Percentiles rank a stretch among this genome's conserved stretches.
Conservation (phyloP, 2,329 filamentous ascomycete species). For the Talaromyces sp. region DNA sequence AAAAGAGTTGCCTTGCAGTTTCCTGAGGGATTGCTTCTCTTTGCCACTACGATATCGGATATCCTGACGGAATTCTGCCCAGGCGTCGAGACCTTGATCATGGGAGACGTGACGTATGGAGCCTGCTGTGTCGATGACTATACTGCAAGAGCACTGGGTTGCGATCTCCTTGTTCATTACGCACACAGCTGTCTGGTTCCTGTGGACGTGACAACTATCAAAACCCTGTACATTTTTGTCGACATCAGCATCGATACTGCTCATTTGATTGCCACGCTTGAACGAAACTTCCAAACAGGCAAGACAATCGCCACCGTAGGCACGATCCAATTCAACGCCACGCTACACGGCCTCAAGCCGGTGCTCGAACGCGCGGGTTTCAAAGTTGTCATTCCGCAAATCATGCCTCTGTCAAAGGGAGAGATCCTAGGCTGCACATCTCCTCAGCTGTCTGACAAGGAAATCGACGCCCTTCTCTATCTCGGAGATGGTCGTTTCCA, state of each 20-base stretch:
- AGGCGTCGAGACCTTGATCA: constrained; percentile 87
- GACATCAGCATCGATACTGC: constrained; percentile 92
- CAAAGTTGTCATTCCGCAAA: constrained; percentile 81
- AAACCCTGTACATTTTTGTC: constrained; percentile 96
- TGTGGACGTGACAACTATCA: constrained; percentile 93
- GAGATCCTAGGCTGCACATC: constrained; percentile 98
- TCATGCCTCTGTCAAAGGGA: constrained; percentile 84
- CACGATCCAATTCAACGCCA: constrained; percentile 98
- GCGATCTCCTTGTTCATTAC: constrained; percentile 92
- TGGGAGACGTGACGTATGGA: constrained; percentile 98
- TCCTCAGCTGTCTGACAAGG: constrained; percentile 58
- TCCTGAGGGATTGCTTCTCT: constrained; percentile 89
- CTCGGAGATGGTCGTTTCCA: constrained; percentile 92
- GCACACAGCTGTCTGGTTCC: constrained; percentile 95
- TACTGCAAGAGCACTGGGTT: constrained; percentile 87
- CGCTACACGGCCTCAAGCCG: constrained; percentile 77
- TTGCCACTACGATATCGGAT: constrained; percentile 95
- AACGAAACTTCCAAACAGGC: constrained; percentile 77
- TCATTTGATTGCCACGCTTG: constrained; percentile 79
- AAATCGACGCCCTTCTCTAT: constrained; percentile 76
- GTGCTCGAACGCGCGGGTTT: constrained; percentile 80
- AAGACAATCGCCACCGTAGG: constrained; percentile 91
- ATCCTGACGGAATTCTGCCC: constrained; percentile 93
- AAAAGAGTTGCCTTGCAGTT: constrained; percentile 92
- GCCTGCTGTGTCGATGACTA: constrained; percentile 99